Conservation (phyloP, 495 filamentous ascomycete species). For the Penicillium bovifimosum region DNA sequence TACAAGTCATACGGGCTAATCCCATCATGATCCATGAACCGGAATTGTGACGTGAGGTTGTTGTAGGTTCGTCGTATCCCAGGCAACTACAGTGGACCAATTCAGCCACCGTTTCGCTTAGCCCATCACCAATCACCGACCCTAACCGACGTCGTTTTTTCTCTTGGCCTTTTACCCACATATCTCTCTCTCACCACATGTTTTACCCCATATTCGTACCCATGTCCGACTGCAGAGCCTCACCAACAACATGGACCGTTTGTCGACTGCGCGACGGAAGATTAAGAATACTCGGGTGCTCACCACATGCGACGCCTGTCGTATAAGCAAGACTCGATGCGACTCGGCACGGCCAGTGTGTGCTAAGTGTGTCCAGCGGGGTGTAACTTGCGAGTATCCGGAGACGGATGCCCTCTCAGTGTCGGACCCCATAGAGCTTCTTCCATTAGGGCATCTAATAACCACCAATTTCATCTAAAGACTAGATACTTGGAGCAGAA, state of each 20-base stretch:
- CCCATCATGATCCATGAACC: too few relatives aligned
- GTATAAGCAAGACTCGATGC: constrained; percentile 28
- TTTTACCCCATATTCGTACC: too few relatives aligned
- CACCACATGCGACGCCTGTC: constrained; percentile 28
- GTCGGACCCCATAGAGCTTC: constrained; percentile 17
- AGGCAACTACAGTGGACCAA: too few relatives aligned
- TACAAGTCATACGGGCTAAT: too few relatives aligned
- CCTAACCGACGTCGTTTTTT: background rate
- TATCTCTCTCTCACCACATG: background rate
- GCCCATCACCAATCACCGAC: constrained; percentile 4
- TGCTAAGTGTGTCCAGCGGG: constrained; percentile 26
- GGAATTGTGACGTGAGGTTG: too few relatives aligned
- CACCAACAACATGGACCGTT: constrained; percentile 8
- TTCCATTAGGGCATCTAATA: constrained; percentile 11
- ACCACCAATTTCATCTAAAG: constrained; percentile 12
- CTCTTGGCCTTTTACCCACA: background rate
- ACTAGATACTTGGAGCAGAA: constrained; percentile 23
- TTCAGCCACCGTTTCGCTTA: constrained; percentile 6
- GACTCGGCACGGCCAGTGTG: constrained; percentile 27
- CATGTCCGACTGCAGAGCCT: constrained; percentile 3
- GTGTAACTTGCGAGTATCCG: constrained; percentile 27
- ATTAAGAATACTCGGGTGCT: constrained; percentile 29
- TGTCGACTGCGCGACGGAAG: constrained; percentile 15
- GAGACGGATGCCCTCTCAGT: constrained; percentile 26
- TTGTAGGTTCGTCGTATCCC: too few relatives aligned